Evolutionary conservation across 345 rosid genomes (phyloP).

Genomic region (Microcos paniculata): DNA sequence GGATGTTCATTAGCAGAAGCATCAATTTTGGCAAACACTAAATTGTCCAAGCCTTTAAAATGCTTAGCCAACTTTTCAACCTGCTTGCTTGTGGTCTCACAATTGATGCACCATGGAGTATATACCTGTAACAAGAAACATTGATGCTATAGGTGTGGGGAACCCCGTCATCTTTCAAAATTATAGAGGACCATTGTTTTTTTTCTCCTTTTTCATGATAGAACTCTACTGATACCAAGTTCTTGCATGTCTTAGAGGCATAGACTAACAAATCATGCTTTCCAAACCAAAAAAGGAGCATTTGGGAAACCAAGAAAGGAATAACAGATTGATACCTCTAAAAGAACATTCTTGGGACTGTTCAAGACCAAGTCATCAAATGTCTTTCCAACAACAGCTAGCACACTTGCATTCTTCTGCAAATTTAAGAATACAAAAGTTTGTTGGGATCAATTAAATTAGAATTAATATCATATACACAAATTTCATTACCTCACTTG

Average conservation of each 20-base stretch:
- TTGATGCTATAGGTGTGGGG: no score
- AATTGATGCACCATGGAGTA: slow-evolving; percentile 82
- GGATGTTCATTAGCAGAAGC: slow-evolving; percentile 85
- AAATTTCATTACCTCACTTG: slow-evolving; percentile 1
- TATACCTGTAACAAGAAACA: slow-evolving; percentile 44
- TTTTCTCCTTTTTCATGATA: no score
- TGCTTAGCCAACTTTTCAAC: slow-evolving; percentile 83
- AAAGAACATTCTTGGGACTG: slow-evolving; percentile 66
- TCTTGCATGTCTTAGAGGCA: neutral
- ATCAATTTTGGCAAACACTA: slow-evolving; percentile 79
- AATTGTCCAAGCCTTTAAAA: slow-evolving; percentile 63
- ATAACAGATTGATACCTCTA: slow-evolving; percentile 56
- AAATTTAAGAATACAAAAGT: slow-evolving; percentile 19
- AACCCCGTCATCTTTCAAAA: no score
- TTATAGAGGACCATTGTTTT: no score
- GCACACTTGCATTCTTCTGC: slow-evolving; percentile 57
- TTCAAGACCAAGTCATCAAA: slow-evolving; percentile 71
- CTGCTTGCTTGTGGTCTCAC: slow-evolving; percentile 72
- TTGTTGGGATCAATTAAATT: neutral
- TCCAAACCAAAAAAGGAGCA: neutral
- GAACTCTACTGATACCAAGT: no score
- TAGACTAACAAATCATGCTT: neutral
- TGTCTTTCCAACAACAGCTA: slow-evolving; percentile 75
- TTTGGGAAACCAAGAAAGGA: neutral
- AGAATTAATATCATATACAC: neutral